A percentile compares a stretch with the other conserved stretches of the same genome.
Evolutionary conservation across 306 rosid genomes (phyloP).

Genomic region (Cicer chorassanicum): DNA sequence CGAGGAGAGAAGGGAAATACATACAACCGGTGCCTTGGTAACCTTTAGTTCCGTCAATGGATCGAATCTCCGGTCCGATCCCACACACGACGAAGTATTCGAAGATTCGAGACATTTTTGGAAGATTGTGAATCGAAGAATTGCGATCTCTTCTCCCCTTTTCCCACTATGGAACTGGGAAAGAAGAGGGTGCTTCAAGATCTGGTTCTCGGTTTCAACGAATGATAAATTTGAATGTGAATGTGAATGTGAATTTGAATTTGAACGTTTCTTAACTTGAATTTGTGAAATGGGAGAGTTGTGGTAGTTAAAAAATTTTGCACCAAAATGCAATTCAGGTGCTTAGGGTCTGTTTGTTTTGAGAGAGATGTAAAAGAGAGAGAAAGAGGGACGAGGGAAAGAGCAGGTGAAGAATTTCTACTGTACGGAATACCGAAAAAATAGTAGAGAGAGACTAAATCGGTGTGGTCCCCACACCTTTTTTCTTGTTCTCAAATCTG

Average conservation of each 20-base stretch:
- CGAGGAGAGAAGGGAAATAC: constrained; percentile 85
- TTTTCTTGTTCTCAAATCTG: no score
- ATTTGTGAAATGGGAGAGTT: constrained; percentile 23
- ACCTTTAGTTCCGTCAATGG: constrained; percentile 81
- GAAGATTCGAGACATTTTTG: constrained; percentile 83
- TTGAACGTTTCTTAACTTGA: constrained; percentile 34
- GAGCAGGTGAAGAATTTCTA: neutral
- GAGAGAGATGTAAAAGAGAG: neutral
- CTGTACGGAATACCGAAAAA: no score
- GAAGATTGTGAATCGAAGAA: constrained; percentile 30
- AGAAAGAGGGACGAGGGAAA: neutral
- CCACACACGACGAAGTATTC: constrained; percentile 97
- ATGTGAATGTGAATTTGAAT: constrained; percentile 35
- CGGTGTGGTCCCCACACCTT: no score
- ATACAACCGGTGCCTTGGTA: constrained; percentile 69
- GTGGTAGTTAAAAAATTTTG: neutral
- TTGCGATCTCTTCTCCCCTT: constrained; percentile 53
- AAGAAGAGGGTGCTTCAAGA: constrained; percentile 52
- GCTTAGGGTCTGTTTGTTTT: constrained; percentile 4
- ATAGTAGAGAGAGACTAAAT: no score
- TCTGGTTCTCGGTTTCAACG: constrained; percentile 40
- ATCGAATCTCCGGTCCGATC: constrained; percentile 94
- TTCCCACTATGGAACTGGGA: constrained; percentile 45
- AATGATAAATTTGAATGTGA: constrained; percentile 37
- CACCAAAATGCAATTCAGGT: constrained; percentile 27